Evolutionary conservation across 176 grass and related monocot species (phyloP).

Genomic region (Raddia guianensis): DNA sequence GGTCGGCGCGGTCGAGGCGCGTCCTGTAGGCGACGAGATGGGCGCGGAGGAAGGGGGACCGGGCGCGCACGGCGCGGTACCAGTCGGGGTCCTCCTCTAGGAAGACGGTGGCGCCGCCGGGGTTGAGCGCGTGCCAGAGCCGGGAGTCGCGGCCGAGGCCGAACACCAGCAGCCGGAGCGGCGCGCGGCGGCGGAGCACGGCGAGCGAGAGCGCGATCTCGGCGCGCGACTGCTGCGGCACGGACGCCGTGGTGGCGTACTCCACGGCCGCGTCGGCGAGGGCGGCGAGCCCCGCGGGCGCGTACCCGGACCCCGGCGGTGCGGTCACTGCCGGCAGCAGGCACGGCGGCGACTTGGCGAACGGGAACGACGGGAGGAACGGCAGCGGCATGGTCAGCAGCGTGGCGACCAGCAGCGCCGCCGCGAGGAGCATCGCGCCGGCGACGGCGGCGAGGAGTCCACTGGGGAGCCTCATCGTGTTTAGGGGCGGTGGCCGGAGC

Average conservation of each 20-base stretch:
- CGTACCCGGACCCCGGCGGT: conserved; percentile 35
- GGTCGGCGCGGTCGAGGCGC: conserved; percentile 42
- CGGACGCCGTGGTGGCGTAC: conserved; percentile 37
- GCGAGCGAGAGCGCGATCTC: conserved; percentile 56
- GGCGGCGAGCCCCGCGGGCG: background rate
- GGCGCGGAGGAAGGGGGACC: conserved; percentile 52
- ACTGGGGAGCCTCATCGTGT: conserved; percentile 20
- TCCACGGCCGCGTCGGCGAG: conserved; percentile 26
- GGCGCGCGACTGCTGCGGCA: conserved; percentile 56
- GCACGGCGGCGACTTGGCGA: background rate
- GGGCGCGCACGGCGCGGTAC: conserved; percentile 31
- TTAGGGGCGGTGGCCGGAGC: background rate
- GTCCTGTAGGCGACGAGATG: conserved; percentile 57
- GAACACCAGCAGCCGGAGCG: conserved; percentile 54
- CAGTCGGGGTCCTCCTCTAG: conserved; percentile 63
- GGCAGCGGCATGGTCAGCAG: background rate
- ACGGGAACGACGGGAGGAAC: conserved; percentile 11
- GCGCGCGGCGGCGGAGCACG: conserved; percentile 56
- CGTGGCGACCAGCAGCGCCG: conserved; percentile 26
- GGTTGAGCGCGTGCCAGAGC: conserved; percentile 69
- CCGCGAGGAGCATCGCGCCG: conserved; percentile 24
- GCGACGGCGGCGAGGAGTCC: conserved; percentile 28
- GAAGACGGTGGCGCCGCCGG: conserved; percentile 63
- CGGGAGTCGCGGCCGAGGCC: conserved; percentile 53
- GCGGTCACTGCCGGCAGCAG: background rate